A percentile compares a stretch with the other conserved stretches of the same genome.
phyloP scores from a whole-genome alignment of 108 stramenopile genomes.

The Nitzschia putrida region DNA sequence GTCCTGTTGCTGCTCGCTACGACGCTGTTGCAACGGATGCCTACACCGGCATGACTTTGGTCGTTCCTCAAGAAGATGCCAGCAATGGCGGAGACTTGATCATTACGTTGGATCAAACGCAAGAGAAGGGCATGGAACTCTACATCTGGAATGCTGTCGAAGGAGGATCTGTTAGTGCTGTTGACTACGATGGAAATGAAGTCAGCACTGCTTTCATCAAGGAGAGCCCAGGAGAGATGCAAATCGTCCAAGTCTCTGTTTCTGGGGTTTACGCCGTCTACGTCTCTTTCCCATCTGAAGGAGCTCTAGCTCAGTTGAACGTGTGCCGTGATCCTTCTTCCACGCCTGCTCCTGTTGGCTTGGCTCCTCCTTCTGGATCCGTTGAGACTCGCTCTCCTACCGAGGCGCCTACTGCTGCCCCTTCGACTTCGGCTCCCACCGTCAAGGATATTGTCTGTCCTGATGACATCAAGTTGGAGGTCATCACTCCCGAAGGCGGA shows the following conservation, averaged over 20 bases:
- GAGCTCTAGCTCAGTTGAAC: background rate
- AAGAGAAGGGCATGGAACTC: conserved; percentile 4
- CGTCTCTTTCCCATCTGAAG: background rate
- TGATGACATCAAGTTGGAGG: background rate
- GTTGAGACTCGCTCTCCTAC: background rate
- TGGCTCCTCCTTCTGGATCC: background rate
- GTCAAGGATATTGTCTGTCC: background rate
- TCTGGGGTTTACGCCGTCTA: background rate
- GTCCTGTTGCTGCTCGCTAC: background rate
- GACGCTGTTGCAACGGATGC: background rate
- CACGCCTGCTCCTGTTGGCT: conserved; percentile 1
- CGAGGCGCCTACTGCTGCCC: background rate
- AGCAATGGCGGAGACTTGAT: conserved; percentile 2
- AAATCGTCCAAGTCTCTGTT: background rate
- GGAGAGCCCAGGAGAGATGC: background rate
- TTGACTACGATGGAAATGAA: background rate
- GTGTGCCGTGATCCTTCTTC: conserved; percentile 7
- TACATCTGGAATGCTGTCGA: background rate
- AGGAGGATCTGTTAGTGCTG: background rate
- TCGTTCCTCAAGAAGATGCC: background rate
- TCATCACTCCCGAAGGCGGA: background rate
- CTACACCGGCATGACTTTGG: background rate
- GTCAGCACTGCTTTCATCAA: background rate
- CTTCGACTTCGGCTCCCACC: conserved; percentile 6
- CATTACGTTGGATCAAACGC: conserved; percentile 9